Evolutionary conservation across 331 rosid species (phyloP).

Genomic region (Stylosanthes scabra): DNA sequence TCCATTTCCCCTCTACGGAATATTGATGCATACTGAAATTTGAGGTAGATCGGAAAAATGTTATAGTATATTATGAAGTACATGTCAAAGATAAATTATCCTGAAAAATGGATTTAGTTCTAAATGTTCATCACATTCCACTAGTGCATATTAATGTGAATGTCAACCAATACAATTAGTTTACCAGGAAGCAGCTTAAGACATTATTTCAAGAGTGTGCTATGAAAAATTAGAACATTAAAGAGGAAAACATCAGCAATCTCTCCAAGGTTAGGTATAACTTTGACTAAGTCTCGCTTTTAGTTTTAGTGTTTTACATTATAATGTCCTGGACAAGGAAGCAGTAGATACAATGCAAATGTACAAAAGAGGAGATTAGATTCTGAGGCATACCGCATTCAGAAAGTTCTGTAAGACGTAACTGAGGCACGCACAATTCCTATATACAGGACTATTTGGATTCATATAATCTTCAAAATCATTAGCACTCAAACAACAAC

Average conservation of each 20-base stretch:
- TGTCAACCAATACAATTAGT: slow-evolving; percentile 9
- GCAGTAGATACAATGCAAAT: not conserved
- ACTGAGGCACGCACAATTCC: slow-evolving; percentile 81
- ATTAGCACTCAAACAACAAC: slow-evolving; percentile 72
- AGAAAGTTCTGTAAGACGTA: slow-evolving; percentile 68
- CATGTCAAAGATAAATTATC: slow-evolving; percentile 10
- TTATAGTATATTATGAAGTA: slow-evolving; percentile 30
- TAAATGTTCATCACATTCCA: slow-evolving; percentile 20
- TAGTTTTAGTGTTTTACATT: not conserved
- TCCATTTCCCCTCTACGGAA: slow-evolving; percentile 86
- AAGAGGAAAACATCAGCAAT: not conserved
- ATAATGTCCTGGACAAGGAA: not conserved
- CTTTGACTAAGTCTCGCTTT: not conserved
- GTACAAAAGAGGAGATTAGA: not conserved
- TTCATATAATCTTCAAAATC: slow-evolving; percentile 82
- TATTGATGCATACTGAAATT: slow-evolving; percentile 75
- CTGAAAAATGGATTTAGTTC: not conserved
- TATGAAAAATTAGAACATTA: not conserved
- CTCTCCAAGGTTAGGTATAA: slow-evolving; percentile 5
- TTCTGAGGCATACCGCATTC: slow-evolving; percentile 62
- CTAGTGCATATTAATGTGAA: not conserved
- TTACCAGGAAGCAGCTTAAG: slow-evolving; percentile 8
- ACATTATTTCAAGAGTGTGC: not conserved
- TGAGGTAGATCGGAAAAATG: slow-evolving; percentile 19
- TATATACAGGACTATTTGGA: slow-evolving; percentile 70